Conservation (phyloP, 768 basidiomycete genomes). For the Xerocomus spinulosus region DNA sequence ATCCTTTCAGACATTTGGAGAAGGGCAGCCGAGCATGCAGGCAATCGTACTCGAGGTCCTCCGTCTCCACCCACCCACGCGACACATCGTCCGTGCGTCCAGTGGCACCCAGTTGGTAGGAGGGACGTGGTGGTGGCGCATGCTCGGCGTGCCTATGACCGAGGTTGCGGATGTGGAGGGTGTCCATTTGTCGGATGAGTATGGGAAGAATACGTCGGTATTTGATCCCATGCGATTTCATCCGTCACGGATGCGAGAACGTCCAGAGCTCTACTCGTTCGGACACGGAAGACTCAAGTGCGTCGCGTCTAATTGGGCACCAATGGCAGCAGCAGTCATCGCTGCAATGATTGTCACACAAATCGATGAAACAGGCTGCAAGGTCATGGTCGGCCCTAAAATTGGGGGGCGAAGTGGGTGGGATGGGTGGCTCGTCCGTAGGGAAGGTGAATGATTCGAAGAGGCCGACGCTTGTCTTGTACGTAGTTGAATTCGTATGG, state of each 20-base stretch:
- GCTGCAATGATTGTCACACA: constrained; percentile 38
- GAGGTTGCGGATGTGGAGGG: constrained; percentile 25
- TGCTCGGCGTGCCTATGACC: constrained; percentile 1
- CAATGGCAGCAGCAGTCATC: constrained; percentile 49
- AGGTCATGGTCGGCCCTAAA: constrained; percentile 7
- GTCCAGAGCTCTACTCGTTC: constrained; percentile 38
- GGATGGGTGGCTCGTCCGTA: constrained; percentile 37
- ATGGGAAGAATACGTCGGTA: constrained; percentile 32
- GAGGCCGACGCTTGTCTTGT: no score
- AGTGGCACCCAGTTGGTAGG: neutral
- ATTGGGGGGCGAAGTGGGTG: constrained; percentile 47
- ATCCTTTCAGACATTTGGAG: constrained; percentile 13
- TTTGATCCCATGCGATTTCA: constrained; percentile 46
- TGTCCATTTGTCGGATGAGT: constrained; percentile 14
- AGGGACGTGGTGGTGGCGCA: constrained; percentile 12
- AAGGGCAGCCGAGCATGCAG: constrained; percentile 18
- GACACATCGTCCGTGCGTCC: constrained; percentile 20
- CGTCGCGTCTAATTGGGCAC: constrained; percentile 51
- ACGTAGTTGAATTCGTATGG: no score
- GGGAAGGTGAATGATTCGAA: constrained; percentile 2
- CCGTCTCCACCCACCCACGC: constrained; percentile 27
- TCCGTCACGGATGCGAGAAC: constrained; percentile 17
- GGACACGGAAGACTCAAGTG: constrained; percentile 39
- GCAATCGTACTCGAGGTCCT: constrained; percentile 27
- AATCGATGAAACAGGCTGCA: constrained; percentile 24